Conservation (phyloP, 495 filamentous ascomycete genomes). For the Penicillium manginii region DNA sequence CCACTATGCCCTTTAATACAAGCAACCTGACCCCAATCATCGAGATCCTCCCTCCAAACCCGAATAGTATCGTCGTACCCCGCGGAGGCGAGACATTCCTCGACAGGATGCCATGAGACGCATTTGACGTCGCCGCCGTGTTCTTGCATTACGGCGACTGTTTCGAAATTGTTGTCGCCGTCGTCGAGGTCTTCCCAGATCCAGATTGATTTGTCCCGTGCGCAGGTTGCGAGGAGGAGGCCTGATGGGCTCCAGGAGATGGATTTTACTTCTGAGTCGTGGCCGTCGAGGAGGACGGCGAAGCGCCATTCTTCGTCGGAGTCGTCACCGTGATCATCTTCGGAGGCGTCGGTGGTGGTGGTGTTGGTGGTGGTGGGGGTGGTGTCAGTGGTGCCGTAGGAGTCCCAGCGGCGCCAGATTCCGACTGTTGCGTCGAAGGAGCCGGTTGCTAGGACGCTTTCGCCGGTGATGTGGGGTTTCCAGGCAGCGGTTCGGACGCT, state of each 20-base stretch:
- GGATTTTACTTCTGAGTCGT: slow-evolving; percentile 90
- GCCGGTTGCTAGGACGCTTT: slow-evolving; percentile 83
- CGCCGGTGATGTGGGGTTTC: slow-evolving; percentile 70
- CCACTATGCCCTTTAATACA: slow-evolving; percentile 72
- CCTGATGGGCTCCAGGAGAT: slow-evolving; percentile 81
- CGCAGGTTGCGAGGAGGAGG: slow-evolving; percentile 84
- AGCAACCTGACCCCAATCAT: slow-evolving; percentile 94
- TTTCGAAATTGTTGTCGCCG: slow-evolving; percentile 93
- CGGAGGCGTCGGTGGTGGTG: slow-evolving; percentile 15
- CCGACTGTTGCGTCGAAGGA: slow-evolving; percentile 90
- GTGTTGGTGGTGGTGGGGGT: too few relatives aligned
- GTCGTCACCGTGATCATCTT: slow-evolving; percentile 37
- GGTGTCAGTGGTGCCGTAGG: slow-evolving; percentile 27
- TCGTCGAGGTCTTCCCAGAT: slow-evolving; percentile 91
- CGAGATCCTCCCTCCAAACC: slow-evolving; percentile 85
- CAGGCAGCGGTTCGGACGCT: slow-evolving; percentile 80
- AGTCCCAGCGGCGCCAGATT: slow-evolving; percentile 76
- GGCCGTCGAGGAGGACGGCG: slow-evolving; percentile 84
- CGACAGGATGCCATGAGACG: slow-evolving; percentile 84
- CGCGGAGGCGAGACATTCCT: slow-evolving; percentile 78
- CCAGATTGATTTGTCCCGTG: slow-evolving; percentile 95
- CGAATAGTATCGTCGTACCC: slow-evolving; percentile 93
- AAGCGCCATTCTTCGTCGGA: slow-evolving; percentile 87
- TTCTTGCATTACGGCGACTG: slow-evolving; percentile 89
- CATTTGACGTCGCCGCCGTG: slow-evolving; percentile 95